Evolutionary conservation across 192 early-diverging fungal species (phyloP).

Genomic region (Rhizoclosmatium globosum): DNA sequence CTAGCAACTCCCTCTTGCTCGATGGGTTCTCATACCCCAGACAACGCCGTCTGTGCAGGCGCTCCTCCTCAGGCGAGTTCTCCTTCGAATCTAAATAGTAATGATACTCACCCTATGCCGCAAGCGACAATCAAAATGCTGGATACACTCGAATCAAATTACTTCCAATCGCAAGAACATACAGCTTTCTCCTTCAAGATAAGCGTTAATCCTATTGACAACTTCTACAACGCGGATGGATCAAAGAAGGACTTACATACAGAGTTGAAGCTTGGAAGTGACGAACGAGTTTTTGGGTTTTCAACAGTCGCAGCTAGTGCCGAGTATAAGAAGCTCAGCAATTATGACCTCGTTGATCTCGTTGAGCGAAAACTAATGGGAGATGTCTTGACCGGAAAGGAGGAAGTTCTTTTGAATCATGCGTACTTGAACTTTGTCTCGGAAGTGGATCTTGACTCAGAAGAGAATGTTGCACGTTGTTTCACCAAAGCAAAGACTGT

Average conservation of each 20-base stretch:
- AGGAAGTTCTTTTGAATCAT: not conserved
- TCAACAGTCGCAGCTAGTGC: not conserved
- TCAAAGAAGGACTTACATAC: not conserved
- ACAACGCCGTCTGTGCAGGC: not conserved
- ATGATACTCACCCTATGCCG: not conserved
- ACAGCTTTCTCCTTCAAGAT: not conserved
- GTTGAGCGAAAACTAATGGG: not conserved
- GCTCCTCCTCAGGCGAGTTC: not conserved
- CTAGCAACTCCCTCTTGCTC: not conserved
- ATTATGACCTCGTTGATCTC: not conserved
- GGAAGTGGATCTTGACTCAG: not conserved
- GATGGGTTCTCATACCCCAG: not conserved
- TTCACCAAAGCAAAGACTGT: slow-evolving; percentile 9
- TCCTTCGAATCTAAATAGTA: not conserved
- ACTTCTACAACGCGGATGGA: not conserved
- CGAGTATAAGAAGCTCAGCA: not conserved
- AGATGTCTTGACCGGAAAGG: not conserved
- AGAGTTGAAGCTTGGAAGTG: not conserved
- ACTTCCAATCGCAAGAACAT: not conserved
- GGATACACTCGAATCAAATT: too few species aligned
- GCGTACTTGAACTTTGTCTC: not conserved
- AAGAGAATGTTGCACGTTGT: not conserved
- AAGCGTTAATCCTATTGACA: not conserved
- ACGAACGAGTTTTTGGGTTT: not conserved
- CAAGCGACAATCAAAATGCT: not conserved